A percentile compares a stretch with the other conserved stretches of the same genome.
These are phyloP conservation scores for Yarrowia sp. DNA, from an alignment of 805 yeast genomes.

Conservation along the genomic window DNA sequence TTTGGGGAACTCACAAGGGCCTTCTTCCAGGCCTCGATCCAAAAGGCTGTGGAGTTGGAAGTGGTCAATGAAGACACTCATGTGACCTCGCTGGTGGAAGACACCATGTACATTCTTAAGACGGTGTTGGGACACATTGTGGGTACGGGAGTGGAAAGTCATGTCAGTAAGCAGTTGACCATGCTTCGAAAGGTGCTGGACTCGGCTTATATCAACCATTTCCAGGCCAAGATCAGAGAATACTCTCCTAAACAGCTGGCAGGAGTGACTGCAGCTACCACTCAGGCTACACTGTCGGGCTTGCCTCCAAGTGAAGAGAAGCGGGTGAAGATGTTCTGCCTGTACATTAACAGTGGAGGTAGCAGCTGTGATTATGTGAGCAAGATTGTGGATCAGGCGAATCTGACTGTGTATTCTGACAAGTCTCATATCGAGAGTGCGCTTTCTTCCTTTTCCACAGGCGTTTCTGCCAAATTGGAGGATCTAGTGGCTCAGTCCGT, in stretches of 20 bases:
- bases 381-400: constrained; percentile 43
- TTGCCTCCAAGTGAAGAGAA: constrained; percentile 40
- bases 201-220: constrained; percentile 57
- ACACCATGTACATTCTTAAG: constrained; percentile 68
- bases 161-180: constrained; percentile 43
- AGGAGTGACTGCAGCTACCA: constrained; percentile 26
- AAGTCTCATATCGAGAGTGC: constrained; percentile 34
- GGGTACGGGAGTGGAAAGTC: constrained; percentile 62
- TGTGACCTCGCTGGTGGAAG: constrained; percentile 82
- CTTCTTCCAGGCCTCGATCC: constrained; percentile 72
- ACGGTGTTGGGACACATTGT: constrained; percentile 61
- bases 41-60: constrained; percentile 76
- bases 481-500: constrained; percentile 46
- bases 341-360: constrained; percentile 70
- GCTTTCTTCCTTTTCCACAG: constrained; percentile 29
- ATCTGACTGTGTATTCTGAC: constrained; percentile 32
- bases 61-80: constrained; percentile 65
- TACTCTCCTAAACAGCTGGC: constrained; percentile 40
- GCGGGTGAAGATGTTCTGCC: constrained; percentile 54
- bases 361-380: constrained; percentile 57
- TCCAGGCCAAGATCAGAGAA: constrained; percentile 47
- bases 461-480: constrained; percentile 39
- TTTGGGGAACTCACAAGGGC: constrained; percentile 63
- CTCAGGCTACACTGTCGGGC: constrained; percentile 31
- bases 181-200: constrained; percentile 45